phyloP scores from a whole-genome alignment of 2,329 filamentous ascomycete genomes.

The Neonectria neomacrospora region DNA sequence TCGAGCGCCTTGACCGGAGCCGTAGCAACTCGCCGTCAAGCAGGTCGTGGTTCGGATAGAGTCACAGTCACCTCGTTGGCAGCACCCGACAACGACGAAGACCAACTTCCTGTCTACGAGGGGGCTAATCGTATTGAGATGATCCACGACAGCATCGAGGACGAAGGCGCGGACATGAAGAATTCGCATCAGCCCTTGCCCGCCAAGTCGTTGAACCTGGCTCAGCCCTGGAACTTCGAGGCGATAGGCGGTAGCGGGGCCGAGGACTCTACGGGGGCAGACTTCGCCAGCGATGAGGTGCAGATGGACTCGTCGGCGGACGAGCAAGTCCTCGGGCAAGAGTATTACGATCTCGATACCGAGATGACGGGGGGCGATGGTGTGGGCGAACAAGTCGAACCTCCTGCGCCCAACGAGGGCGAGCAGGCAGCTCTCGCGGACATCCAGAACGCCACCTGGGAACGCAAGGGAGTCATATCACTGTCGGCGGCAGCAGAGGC shows the following conservation, averaged over 20 bases:
- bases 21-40: conserved; percentile 77
- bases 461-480: conserved; percentile 52
- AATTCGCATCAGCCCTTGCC: conserved; percentile 48
- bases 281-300: conserved; percentile 56
- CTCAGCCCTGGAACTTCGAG: conserved; percentile 61
- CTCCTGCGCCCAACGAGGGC: conserved; percentile 26
- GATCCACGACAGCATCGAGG: conserved; percentile 59
- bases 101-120: conserved; percentile 50
- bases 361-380: conserved; percentile 44
- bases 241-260: conserved; percentile 48
- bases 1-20: conserved; percentile 86
- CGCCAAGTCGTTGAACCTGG: conserved; percentile 47
- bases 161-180: conserved; percentile 58
- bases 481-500: conserved; percentile 51
- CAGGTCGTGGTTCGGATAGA: conserved; percentile 65
- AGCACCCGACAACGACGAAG: conserved; percentile 43
- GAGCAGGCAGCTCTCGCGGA: conserved; percentile 36
- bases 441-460: conserved; percentile 51
- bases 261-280: conserved; percentile 49
- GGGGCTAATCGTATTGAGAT: conserved; percentile 34
- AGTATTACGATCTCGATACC: conserved; percentile 45
- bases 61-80: conserved; percentile 45
- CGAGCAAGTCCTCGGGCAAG: conserved; percentile 41
- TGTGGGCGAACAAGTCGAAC: conserved; percentile 27
- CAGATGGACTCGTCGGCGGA: conserved; percentile 56